Evolutionary conservation across 208 protist genomes (phyloP).

Genomic region (Angomonas desouzai): DNA sequence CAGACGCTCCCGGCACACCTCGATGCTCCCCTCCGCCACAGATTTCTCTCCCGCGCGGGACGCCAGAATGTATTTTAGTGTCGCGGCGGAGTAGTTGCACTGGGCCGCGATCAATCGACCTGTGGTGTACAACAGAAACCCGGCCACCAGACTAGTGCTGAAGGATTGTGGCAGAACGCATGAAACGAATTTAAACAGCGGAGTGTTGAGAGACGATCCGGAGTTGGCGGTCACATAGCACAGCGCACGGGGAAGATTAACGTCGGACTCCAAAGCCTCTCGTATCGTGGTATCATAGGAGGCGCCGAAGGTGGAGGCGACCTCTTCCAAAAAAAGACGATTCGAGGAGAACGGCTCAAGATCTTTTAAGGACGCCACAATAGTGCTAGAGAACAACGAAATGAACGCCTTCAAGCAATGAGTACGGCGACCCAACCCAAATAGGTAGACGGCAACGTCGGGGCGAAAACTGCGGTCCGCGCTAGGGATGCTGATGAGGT

Average conservation of each 20-base stretch:
- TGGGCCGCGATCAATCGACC: slow-evolving; percentile 49
- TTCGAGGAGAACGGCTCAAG: slow-evolving; percentile 38
- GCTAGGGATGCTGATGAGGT: slow-evolving; percentile 54
- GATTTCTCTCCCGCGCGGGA: not conserved
- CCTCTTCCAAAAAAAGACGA: slow-evolving; percentile 23
- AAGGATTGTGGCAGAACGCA: slow-evolving; percentile 24
- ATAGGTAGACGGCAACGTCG: slow-evolving; percentile 39
- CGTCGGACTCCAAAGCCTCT: not conserved
- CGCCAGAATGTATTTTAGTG: slow-evolving; percentile 16
- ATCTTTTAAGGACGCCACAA: slow-evolving; percentile 22
- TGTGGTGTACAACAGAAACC: slow-evolving; percentile 45
- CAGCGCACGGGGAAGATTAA: slow-evolving; percentile 7
- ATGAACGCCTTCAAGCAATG: slow-evolving; percentile 47
- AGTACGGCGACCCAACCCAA: slow-evolving; percentile 35
- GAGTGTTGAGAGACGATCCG: slow-evolving; percentile 1
- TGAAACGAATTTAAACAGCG: slow-evolving; percentile 7
- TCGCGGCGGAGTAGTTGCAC: slow-evolving; percentile 59
- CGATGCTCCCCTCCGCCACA: slow-evolving; percentile 8
- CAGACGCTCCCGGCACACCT: slow-evolving; percentile 19
- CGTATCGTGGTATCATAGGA: not conserved
- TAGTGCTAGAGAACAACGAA: slow-evolving; percentile 41
- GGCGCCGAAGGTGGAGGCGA: slow-evolving; percentile 9
- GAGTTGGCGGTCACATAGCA: slow-evolving; percentile 9
- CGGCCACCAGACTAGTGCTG: slow-evolving; percentile 24
- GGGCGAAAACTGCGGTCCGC: slow-evolving; percentile 28